Evolutionary conservation across 306 rosid species (phyloP), one percentile per base, ranked within the genome.

Genomic region (Nissolia schottii): DNA sequence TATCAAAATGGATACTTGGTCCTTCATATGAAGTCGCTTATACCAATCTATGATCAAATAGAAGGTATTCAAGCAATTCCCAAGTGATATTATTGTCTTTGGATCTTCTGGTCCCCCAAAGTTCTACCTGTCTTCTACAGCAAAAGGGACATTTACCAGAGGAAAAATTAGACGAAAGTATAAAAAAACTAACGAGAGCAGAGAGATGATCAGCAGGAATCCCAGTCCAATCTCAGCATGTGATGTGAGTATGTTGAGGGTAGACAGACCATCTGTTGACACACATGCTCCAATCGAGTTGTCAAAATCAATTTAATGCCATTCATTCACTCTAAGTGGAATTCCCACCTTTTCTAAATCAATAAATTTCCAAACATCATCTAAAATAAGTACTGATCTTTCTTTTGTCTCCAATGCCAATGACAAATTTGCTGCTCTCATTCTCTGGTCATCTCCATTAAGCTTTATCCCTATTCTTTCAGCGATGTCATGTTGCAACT

Each of bases 191-290:
- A 35, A 94, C 98, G 97, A 94, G 80, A 91, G 78, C 60, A 94
- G 46, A 16, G 98, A 91, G 74, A 94, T 65, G 68, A 94, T 76
- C 38, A 94, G 73, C 54, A 94, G 88, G 79, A 94, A 91, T 61
- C 98, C 98, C 67, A 91, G 86, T 77, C 90, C 98, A 72, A 93
- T 89, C 89, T 91, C 98, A 16, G 87, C 82, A n/a, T 89, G 94
- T 7, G 98, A 93, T 10, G 98, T 77, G 54, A 94, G 85, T 63
- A 94, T 91, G 76, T 77, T 79, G 63, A 94, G 94, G 71, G 96
- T 93, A 5, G 92, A n/a, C n/a, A n/a, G n/a, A n/a, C n/a, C n/a
- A n/a, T n/a, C n/a, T n/a, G n/a, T n/a, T n/a, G n/a, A n/a, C n/a
- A n/a, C n/a, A n/a, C n/a, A n/a, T n/a, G n/a, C n/a, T n/a, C n/a